These are phyloP conservation scores for Penicillium angulare DNA, from an alignment of 495 filamentous ascomycete genomes.

Conservation along the genomic window DNA sequence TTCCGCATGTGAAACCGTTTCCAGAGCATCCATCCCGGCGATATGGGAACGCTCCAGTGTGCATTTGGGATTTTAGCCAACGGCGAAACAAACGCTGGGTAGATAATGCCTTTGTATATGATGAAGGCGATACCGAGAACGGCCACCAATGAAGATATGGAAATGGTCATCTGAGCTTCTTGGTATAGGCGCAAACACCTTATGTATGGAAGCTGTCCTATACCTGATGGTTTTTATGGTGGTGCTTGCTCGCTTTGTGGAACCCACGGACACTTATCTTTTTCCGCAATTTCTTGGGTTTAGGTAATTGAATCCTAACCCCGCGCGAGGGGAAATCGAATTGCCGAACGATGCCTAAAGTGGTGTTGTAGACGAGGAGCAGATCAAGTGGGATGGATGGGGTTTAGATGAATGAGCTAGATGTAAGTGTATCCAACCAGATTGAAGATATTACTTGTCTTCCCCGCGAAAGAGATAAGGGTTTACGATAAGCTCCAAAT, in stretches of 20 bases:
- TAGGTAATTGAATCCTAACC: constrained; percentile 17
- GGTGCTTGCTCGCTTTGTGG: no score
- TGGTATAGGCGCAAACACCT: no score
- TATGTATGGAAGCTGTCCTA: no score
- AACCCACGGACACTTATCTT: constrained; percentile 8
- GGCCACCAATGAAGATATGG: constrained; percentile 15
- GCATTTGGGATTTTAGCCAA: constrained; percentile 68
- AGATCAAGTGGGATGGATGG: neutral
- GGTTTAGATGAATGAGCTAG: neutral
- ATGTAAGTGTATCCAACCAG: constrained; percentile 11
- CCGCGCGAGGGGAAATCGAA: constrained; percentile 9
- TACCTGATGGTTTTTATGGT: no score
- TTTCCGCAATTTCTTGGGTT: constrained; percentile 3
- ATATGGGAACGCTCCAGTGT: constrained; percentile 64
- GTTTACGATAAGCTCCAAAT: constrained; percentile 5
- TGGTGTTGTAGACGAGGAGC: neutral
- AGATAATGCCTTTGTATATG: constrained; percentile 57
- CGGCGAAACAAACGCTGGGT: constrained; percentile 64
- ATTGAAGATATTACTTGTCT: constrained; percentile 4
- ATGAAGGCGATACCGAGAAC: constrained; percentile 16
- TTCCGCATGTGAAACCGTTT: constrained; percentile 56
- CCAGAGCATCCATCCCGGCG: constrained; percentile 67
- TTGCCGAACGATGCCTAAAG: neutral
- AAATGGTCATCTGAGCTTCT: constrained; percentile 41
- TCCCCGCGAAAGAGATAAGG: neutral